Conservation (phyloP, 768 basidiomycete species). For the Tricholoma bakamatsutake region DNA sequence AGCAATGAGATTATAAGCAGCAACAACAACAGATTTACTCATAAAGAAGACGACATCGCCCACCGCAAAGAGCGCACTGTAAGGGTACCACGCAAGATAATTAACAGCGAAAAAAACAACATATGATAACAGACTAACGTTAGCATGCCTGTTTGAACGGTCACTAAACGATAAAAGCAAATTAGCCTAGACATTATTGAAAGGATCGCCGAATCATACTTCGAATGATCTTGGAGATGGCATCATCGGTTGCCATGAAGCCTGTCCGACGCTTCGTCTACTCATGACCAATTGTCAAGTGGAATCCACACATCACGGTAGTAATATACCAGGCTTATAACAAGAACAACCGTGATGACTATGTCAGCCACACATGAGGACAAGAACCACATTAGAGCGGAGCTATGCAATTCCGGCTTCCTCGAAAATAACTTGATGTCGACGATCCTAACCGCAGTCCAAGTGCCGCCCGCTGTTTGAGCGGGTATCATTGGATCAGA, state of each 20-base stretch:
- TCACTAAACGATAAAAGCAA: constrained; percentile 18
- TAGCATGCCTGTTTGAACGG: constrained; percentile 39
- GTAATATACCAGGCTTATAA: constrained; percentile 34
- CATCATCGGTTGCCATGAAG: constrained; percentile 28
- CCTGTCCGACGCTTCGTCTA: constrained; percentile 34
- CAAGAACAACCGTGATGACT: constrained; percentile 38
- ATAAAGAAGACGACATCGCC: constrained; percentile 42
- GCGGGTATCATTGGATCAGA: neutral
- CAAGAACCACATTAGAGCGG: constrained; percentile 39
- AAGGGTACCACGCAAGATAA: neutral
- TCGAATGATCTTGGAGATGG: constrained; percentile 27
- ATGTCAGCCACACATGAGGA: constrained; percentile 39
- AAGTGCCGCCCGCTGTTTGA: constrained; percentile 26
- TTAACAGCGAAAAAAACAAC: neutral
- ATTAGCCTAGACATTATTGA: neutral
- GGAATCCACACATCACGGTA: neutral
- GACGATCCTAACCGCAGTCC: constrained; percentile 22
- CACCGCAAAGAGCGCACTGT: constrained; percentile 37
- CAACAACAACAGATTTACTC: constrained; percentile 24
- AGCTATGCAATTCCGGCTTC: constrained; percentile 25
- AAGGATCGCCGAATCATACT: constrained; percentile 12
- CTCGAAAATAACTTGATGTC: constrained; percentile 19
- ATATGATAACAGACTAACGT: constrained; percentile 18
- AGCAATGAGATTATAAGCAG: neutral
- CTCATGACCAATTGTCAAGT: neutral